Percentiles rank a stretch among this genome's conserved stretches.
Conservation (phyloP, 2,329 filamentous ascomycete species). For the Colletotrichum lupini region DNA sequence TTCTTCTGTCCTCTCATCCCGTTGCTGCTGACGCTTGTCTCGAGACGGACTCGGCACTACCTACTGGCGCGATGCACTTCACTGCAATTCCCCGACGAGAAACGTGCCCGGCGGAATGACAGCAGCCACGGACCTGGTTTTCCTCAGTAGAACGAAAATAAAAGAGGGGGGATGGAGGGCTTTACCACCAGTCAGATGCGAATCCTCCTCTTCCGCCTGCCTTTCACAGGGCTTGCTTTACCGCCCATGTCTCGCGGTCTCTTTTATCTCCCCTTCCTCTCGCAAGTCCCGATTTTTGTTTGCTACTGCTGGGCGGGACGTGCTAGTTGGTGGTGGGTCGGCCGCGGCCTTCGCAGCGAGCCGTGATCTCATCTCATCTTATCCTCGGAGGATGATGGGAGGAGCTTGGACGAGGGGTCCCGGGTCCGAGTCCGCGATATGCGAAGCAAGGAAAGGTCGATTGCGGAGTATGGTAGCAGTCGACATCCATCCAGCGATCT, state of each 20-base stretch:
- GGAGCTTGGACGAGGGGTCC: background rate
- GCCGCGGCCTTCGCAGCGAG: slow-evolving; percentile 34
- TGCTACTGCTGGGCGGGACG: slow-evolving; percentile 10
- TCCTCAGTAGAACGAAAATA: slow-evolving; percentile 6
- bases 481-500: slow-evolving; percentile 4
- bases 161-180: background rate
- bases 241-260: slow-evolving; percentile 45
- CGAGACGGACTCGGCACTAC: slow-evolving; percentile 14
- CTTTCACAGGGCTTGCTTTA: slow-evolving; percentile 53
- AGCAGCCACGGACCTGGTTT: slow-evolving; percentile 9
- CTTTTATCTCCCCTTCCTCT: background rate
- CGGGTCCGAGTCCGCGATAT: slow-evolving; percentile 25
- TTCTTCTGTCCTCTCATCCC: background rate
- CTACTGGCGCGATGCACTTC: slow-evolving; percentile 29
- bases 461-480: slow-evolving; percentile 23
- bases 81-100: slow-evolving; percentile 28
- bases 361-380: slow-evolving; percentile 34
- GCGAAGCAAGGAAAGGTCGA: slow-evolving; percentile 12
- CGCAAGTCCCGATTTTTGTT: slow-evolving; percentile 23
- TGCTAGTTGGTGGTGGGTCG: slow-evolving; percentile 37
- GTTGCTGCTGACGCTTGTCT: background rate
- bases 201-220: slow-evolving; percentile 37
- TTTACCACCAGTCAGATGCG: slow-evolving; percentile 19
- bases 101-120: slow-evolving; percentile 14
- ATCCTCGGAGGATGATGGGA: slow-evolving; percentile 7